phyloP scores from a whole-genome alignment of 2,329 filamentous ascomycete genomes.

The Zarea fungicola region DNA sequence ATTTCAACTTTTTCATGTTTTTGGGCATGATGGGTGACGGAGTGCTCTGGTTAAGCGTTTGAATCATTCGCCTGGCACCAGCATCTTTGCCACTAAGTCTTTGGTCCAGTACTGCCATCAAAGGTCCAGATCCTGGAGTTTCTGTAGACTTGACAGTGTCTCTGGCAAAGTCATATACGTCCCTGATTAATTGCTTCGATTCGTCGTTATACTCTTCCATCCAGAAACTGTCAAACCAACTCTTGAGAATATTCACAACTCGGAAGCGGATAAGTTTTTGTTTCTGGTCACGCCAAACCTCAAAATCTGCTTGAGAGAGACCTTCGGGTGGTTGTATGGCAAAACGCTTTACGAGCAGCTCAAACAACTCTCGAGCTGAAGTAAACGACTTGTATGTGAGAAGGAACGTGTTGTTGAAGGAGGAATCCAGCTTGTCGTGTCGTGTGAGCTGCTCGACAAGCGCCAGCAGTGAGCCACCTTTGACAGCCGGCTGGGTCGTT shows the following conservation, averaged over 20 bases:
- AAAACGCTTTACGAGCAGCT: constrained; percentile 86
- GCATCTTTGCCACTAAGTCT: constrained; percentile 83
- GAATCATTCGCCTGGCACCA: constrained; percentile 76
- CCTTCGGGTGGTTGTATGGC: constrained; percentile 86
- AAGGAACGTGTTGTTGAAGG: constrained; percentile 96
- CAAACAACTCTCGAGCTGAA: constrained; percentile 81
- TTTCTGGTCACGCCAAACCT: constrained; percentile 87
- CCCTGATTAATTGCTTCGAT: constrained; percentile 76
- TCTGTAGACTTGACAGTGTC: constrained; percentile 91
- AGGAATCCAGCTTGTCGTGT: constrained; percentile 91
- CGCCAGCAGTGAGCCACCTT: constrained; percentile 82
- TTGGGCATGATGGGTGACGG: constrained; percentile 90
- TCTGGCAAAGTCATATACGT: constrained; percentile 85
- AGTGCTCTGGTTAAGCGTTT: constrained; percentile 76
- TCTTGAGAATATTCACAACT: constrained; percentile 96
- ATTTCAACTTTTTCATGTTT: constrained; percentile 99
- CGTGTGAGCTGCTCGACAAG: constrained; percentile 92
- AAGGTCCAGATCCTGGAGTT: constrained; percentile 77
- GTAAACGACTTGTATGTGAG: constrained; percentile 96
- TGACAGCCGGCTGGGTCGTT: constrained; percentile 66
- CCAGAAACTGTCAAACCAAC: constrained; percentile 98
- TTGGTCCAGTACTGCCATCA: constrained; percentile 86
- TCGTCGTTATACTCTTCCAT: constrained; percentile 90
- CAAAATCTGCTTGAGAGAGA: constrained; percentile 68
- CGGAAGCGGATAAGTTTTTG: constrained; percentile 94